A percentile compares a stretch with the other conserved stretches of the same genome.
Evolutionary conservation across 2,329 filamentous ascomycete species (phyloP).

Genomic region (Pseudogymnoascus sp.): DNA sequence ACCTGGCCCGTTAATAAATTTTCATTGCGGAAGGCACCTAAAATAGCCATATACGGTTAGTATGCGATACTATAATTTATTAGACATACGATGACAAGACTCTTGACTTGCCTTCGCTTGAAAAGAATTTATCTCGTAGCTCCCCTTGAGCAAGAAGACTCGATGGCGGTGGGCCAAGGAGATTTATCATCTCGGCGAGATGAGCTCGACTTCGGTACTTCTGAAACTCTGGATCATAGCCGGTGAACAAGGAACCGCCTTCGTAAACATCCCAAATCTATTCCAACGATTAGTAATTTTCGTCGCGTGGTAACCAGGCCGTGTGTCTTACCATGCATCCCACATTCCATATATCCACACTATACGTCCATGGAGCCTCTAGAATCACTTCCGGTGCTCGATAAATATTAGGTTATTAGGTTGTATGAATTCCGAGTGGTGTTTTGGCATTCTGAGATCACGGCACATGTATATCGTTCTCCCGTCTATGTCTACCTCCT

Average conservation of each 20-base stretch:
- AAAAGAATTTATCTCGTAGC: neutral
- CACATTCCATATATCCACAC: constrained; percentile 46
- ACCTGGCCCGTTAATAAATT: constrained; percentile 17
- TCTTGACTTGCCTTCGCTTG: neutral
- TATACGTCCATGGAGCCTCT: constrained; percentile 34
- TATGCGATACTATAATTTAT: neutral
- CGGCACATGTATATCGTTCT: constrained; percentile 38
- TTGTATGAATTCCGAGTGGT: constrained; percentile 34
- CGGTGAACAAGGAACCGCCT: constrained; percentile 37
- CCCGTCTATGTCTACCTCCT: constrained; percentile 30
- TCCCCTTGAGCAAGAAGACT: neutral
- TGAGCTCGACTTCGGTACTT: constrained; percentile 26
- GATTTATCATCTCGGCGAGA: constrained; percentile 40
- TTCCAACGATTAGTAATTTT: neutral
- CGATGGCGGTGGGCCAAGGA: constrained; percentile 39
- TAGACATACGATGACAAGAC: neutral
- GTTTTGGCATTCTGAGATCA: constrained; percentile 23
- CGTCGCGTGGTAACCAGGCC: constrained; percentile 1
- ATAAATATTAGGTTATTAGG: constrained; percentile 35
- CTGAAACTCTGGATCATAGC: neutral
- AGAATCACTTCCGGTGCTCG: constrained; percentile 42
- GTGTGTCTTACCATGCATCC: constrained; percentile 39
- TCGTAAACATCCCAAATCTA: constrained; percentile 46
- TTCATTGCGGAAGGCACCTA: neutral
- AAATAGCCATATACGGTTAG: neutral